phyloP scores from a whole-genome alignment of 805 yeast species.

The Alloascoidea hylecoeti region DNA sequence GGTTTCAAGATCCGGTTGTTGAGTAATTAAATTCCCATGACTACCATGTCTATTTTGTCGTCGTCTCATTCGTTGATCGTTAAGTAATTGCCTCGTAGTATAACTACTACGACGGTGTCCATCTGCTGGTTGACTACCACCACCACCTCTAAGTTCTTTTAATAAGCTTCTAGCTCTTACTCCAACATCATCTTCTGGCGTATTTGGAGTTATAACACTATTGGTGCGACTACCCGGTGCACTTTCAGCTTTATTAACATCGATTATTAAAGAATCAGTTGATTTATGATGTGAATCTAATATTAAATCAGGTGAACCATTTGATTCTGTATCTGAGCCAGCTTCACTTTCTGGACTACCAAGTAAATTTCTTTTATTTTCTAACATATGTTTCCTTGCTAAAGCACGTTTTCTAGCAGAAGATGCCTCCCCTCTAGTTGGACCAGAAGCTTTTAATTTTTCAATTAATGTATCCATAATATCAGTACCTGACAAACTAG shows the following conservation, averaged over 20 bases:
- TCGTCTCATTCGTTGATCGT: background rate
- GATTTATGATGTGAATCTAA: conserved; percentile 1
- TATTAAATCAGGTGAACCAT: conserved; percentile 3
- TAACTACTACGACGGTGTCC: background rate
- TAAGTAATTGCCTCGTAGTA: background rate
- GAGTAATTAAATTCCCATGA: background rate
- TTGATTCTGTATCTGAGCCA: conserved; percentile 3
- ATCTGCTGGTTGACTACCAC: background rate
- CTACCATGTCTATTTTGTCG: background rate
- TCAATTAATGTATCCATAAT: conserved; percentile 83
- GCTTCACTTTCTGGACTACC: conserved; percentile 8
- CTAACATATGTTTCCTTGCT: conserved; percentile 48
- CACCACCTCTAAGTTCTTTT: conserved; percentile 38
- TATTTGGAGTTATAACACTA: background rate
- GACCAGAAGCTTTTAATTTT: conserved; percentile 77
- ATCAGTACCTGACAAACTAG: conserved; percentile 24
- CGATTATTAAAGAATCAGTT: conserved; percentile 2
- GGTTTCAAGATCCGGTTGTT: background rate
- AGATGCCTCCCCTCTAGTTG: conserved; percentile 60
- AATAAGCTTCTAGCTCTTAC: conserved; percentile 50
- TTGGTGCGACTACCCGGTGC: no score
- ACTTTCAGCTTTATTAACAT: conserved; percentile 1
- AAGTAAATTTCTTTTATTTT: conserved; percentile 16
- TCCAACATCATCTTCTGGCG: conserved; percentile 28
- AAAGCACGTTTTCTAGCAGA: conserved; percentile 72